phyloP scores from a whole-genome alignment of 1,284 basidiomycete species.

The Phlebopus sp. region DNA sequence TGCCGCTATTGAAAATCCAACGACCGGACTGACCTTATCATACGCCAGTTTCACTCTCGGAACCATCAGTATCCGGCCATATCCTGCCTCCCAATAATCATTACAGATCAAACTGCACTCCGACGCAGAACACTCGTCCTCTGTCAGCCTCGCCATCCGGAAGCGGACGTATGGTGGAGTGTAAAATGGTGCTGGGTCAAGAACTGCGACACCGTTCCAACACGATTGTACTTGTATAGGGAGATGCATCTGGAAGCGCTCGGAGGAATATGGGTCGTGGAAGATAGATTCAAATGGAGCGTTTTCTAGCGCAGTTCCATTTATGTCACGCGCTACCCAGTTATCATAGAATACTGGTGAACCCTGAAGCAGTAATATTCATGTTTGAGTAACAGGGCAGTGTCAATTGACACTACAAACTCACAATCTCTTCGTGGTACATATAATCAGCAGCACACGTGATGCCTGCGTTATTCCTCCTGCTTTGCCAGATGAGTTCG shows the following conservation, averaged over 20 bases:
- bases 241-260: slow-evolving; percentile 85
- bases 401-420: slow-evolving; percentile 29
- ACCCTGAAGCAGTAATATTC: slow-evolving; percentile 14
- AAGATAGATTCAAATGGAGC: slow-evolving; percentile 93
- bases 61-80: slow-evolving; percentile 94
- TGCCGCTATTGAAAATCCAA: neutral
- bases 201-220: slow-evolving; percentile 93
- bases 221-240: slow-evolving; percentile 94
- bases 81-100: slow-evolving; percentile 90
- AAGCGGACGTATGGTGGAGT: slow-evolving; percentile 84
- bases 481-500: slow-evolving; percentile 92
- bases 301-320: slow-evolving; percentile 94
- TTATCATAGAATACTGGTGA: slow-evolving; percentile 96
- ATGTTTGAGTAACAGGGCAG: neutral
- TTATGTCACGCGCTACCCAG: slow-evolving; percentile 96
- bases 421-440: slow-evolving; percentile 90
- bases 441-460: slow-evolving; percentile 97
- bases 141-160: slow-evolving; percentile 83
- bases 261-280: slow-evolving; percentile 72
- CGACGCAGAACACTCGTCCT: slow-evolving; percentile 87
- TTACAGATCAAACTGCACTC: slow-evolving; percentile 96
- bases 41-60: slow-evolving; percentile 94
- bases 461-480: slow-evolving; percentile 90
- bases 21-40: slow-evolving; percentile 61
- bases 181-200: slow-evolving; percentile 93